Evolutionary conservation across 345 rosid genomes (phyloP).

Genomic region (Populus ilicifolia): DNA sequence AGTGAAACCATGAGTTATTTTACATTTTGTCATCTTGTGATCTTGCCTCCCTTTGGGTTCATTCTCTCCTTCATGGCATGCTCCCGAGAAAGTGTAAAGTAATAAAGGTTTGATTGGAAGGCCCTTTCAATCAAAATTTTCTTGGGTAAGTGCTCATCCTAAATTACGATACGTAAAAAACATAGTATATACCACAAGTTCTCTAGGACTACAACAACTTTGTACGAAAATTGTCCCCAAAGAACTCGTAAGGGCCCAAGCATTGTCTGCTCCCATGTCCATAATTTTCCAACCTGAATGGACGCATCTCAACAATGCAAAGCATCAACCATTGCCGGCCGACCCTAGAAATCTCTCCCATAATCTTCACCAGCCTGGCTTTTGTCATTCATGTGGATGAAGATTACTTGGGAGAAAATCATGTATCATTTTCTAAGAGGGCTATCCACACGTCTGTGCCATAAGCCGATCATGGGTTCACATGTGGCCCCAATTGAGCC

Average conservation of each 20-base stretch:
- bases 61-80: constrained; percentile 20
- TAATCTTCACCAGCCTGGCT: neutral
- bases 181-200: neutral
- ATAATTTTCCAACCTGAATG: neutral
- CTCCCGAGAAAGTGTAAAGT: constrained; percentile 15
- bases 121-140: neutral
- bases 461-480: neutral
- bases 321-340: constrained; percentile 22
- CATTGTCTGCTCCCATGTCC: neutral
- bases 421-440: neutral
- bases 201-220: neutral
- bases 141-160: neutral
- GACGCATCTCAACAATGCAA: neutral
- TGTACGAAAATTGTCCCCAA: neutral
- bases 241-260: neutral
- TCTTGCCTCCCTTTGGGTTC: neutral
- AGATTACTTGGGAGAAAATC: neutral
- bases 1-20: no score
- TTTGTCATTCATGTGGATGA: constrained; percentile 15
- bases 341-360: constrained; percentile 15
- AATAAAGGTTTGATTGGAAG: constrained; percentile 9
- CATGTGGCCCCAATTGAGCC: constrained; percentile 24
- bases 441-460: constrained; percentile 37
- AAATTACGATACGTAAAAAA: neutral
- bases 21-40: neutral